Conservation (phyloP, 208 protist genomes). For the Jaenimonas drosophilae region DNA sequence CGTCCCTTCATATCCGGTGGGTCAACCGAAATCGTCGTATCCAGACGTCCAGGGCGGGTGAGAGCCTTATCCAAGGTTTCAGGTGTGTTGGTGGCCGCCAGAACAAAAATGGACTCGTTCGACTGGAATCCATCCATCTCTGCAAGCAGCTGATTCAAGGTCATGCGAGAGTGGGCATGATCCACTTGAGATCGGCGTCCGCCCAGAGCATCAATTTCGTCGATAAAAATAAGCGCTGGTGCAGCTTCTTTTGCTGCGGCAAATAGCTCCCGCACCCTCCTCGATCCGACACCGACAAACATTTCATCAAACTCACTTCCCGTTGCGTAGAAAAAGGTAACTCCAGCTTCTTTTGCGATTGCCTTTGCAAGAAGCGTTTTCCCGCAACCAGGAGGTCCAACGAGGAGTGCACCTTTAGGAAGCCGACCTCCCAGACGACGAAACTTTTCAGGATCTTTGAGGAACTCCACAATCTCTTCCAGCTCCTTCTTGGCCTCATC, state of each 20-base stretch:
- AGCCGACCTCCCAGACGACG: conserved; percentile 90
- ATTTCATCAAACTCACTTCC: conserved; percentile 97
- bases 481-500: conserved; percentile 90
- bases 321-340: conserved; percentile 94
- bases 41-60: conserved; percentile 85
- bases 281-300: conserved; percentile 96
- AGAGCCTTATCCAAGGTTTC: conserved; percentile 92
- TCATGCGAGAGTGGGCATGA: conserved; percentile 82
- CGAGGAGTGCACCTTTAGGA: conserved; percentile 94
- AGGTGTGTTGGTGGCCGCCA: conserved; percentile 98
- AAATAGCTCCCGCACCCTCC: conserved; percentile 93
- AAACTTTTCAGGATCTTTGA: conserved; percentile 93
- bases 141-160: conserved; percentile 95
- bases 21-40: conserved; percentile 83
- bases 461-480: conserved; percentile 90
- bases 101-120: conserved; percentile 91
- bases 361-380: conserved; percentile 93
- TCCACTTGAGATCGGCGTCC: conserved; percentile 58
- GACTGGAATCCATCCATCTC: conserved; percentile 96
- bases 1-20: conserved; percentile 88
- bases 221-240: conserved; percentile 98
- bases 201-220: conserved; percentile 97
- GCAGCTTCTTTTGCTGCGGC: conserved; percentile 86
- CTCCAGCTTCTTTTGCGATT: conserved; percentile 90
- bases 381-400: conserved; percentile 96